A percentile compares a stretch with the other conserved stretches of the same genome.
Conservation (phyloP, 495 filamentous ascomycete species). For the Lophiostoma macrostomum region DNA sequence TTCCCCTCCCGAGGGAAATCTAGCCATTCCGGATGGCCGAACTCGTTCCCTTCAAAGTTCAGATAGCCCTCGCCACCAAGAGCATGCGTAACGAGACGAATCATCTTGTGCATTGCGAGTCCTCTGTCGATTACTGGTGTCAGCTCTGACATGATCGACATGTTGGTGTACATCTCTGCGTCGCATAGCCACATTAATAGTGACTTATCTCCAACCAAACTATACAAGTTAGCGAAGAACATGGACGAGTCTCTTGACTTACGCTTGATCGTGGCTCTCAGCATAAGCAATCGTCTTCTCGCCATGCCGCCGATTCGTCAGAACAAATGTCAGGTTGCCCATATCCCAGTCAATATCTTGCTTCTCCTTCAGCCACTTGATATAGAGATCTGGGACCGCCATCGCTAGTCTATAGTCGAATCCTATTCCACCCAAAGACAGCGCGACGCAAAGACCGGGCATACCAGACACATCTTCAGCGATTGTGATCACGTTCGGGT, state of each 20-base stretch:
- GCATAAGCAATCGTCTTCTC: constrained; percentile 99
- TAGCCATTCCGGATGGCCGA: constrained; percentile 98
- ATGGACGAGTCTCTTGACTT: no score
- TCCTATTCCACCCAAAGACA: constrained; percentile 84
- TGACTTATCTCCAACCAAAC: constrained; percentile 93
- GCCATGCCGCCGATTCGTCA: constrained; percentile 89
- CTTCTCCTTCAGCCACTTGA: constrained; percentile 95
- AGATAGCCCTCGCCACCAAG: constrained; percentile 98
- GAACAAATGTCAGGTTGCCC: constrained; percentile 73
- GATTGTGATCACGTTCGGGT: constrained; percentile 82
- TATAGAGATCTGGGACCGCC: constrained; percentile 98
- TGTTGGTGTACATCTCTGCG: constrained; percentile 95
- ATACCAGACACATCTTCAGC: constrained; percentile 98
- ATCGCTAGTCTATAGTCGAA: constrained; percentile 98
- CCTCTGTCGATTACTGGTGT: constrained; percentile 91
- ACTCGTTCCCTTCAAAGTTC: constrained; percentile 98
- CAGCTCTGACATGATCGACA: constrained; percentile 79
- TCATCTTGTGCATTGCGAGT: constrained; percentile 93
- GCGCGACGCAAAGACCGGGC: constrained; percentile 85
- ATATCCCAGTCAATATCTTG: constrained; percentile 93
- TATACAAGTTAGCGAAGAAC: constrained; percentile 46
- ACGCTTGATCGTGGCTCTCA: constrained; percentile 98
- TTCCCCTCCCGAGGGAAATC: constrained; percentile 96
- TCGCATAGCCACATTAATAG: constrained; percentile 98
- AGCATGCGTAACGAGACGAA: constrained; percentile 85